phyloP scores from a whole-genome alignment of 2,329 filamentous ascomycete species.

The Colletotrichum viniferum region DNA sequence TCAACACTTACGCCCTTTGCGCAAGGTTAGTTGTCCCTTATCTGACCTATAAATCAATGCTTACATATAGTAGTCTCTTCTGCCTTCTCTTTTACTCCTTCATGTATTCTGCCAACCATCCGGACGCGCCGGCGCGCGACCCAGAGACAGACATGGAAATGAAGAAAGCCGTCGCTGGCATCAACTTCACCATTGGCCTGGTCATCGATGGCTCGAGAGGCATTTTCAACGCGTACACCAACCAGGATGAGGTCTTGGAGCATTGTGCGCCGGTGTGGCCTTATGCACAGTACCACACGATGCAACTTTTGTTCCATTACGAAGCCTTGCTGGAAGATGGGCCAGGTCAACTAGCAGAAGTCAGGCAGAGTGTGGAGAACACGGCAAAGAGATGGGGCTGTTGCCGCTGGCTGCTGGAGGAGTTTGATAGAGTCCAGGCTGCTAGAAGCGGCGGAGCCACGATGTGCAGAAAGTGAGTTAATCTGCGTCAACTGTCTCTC shows the following conservation, averaged over 20 bases:
- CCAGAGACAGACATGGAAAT: constrained; percentile 30
- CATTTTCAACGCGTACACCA: constrained; percentile 36
- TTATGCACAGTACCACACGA: constrained; percentile 37
- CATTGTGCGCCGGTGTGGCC: constrained; percentile 37
- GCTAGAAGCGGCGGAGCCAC: not conserved
- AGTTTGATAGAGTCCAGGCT: constrained; percentile 12
- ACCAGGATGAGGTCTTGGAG: constrained; percentile 33
- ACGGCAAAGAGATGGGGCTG: constrained; percentile 38
- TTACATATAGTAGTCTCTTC: constrained; percentile 28
- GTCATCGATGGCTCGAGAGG: constrained; percentile 39
- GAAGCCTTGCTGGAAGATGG: constrained; percentile 36
- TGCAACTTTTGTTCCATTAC: constrained; percentile 36
- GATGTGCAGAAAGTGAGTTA: constrained; percentile 8
- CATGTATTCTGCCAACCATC: constrained; percentile 29
- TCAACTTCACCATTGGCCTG: constrained; percentile 41
- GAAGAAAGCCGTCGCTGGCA: constrained; percentile 37
- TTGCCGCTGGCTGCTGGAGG: constrained; percentile 26
- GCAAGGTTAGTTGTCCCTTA: constrained; percentile 28
- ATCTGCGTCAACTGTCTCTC: not conserved
- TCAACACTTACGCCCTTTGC: constrained; percentile 38
- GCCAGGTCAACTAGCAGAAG: constrained; percentile 34
- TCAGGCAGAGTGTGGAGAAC: constrained; percentile 37
- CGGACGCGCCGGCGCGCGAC: constrained; percentile 19
- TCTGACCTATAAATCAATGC: not conserved
- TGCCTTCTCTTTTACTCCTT: constrained; percentile 38